Percentiles rank a stretch among this genome's conserved stretches.
Conservation (phyloP, 108 stramenopile species). For the Cyclotella choctawhatcheeana region DNA sequence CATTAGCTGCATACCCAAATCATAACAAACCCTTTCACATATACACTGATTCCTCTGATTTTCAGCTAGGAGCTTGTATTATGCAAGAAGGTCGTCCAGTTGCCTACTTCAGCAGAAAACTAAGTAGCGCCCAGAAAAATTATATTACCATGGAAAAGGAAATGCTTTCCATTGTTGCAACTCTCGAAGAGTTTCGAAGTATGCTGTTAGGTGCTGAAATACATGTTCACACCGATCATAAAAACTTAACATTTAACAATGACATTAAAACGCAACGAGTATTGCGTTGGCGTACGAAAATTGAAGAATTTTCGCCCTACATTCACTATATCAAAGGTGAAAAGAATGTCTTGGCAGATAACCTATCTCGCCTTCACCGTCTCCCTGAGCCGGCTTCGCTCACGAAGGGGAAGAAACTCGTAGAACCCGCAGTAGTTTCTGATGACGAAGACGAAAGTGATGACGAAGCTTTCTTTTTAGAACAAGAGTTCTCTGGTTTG, state of each 20-base stretch:
- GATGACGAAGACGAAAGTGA: slow-evolving; percentile 1
- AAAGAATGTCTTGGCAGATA: slow-evolving; percentile 38
- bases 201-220: slow-evolving; percentile 19
- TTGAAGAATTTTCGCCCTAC: slow-evolving; percentile 48
- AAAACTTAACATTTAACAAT: slow-evolving; percentile 33
- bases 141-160: slow-evolving; percentile 35
- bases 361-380: slow-evolving; percentile 4
- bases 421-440: slow-evolving; percentile 1
- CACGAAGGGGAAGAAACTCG: slow-evolving; percentile 22
- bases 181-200: slow-evolving; percentile 26
- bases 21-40: slow-evolving; percentile 45
- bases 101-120: slow-evolving; percentile 30
- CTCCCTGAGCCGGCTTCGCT: background rate
- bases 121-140: slow-evolving; percentile 24
- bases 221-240: slow-evolving; percentile 48
- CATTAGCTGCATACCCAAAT: slow-evolving; percentile 41
- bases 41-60: slow-evolving; percentile 49
- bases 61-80: slow-evolving; percentile 29
- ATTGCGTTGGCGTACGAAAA: slow-evolving; percentile 40
- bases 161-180: slow-evolving; percentile 33
- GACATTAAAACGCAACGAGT: slow-evolving; percentile 47
- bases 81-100: slow-evolving; percentile 26
- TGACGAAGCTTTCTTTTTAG: slow-evolving; percentile 4
- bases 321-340: slow-evolving; percentile 38
- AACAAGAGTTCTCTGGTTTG: slow-evolving; percentile 3